Evolutionary conservation across 148 eudicot genomes (phyloP).

Genomic region (Dianthus caryophyllus): DNA sequence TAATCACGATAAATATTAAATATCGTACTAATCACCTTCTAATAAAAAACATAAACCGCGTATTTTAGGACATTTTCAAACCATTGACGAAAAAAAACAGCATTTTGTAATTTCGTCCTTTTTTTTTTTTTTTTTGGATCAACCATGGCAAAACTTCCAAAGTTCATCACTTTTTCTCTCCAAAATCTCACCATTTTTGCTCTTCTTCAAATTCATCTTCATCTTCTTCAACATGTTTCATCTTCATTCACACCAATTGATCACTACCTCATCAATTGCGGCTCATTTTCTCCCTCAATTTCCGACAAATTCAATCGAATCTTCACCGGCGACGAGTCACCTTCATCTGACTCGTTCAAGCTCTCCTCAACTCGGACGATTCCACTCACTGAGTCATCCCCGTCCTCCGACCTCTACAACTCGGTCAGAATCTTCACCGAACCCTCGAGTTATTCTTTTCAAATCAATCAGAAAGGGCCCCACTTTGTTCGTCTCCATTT

Average conservation of each 20-base stretch:
- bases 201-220: no score
- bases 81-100: no score
- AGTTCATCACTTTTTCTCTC: conserved; percentile 23
- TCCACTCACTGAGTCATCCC: conserved; percentile 23
- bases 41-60: no score
- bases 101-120: no score
- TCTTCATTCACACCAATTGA: conserved; percentile 56
- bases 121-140: neutral
- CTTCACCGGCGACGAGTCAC: conserved; percentile 47
- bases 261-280: conserved; percentile 67
- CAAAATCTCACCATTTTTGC: conserved; percentile 22
- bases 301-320: conserved; percentile 46
- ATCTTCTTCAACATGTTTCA: conserved; percentile 10
- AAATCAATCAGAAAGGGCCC: conserved; percentile 45
- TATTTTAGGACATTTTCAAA: no score
- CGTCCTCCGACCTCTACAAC: conserved; percentile 37
- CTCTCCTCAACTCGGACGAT: conserved; percentile 33
- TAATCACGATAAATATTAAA: no score
- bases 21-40: no score
- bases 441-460: conserved; percentile 45
- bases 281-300: conserved; percentile 34
- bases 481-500: conserved; percentile 80
- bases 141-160: conserved; percentile 16
- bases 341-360: conserved; percentile 25
- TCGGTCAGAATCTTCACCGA: conserved; percentile 53